phyloP scores from a whole-genome alignment of 2,329 filamentous ascomycete species.

The Cytospora leucostoma region DNA sequence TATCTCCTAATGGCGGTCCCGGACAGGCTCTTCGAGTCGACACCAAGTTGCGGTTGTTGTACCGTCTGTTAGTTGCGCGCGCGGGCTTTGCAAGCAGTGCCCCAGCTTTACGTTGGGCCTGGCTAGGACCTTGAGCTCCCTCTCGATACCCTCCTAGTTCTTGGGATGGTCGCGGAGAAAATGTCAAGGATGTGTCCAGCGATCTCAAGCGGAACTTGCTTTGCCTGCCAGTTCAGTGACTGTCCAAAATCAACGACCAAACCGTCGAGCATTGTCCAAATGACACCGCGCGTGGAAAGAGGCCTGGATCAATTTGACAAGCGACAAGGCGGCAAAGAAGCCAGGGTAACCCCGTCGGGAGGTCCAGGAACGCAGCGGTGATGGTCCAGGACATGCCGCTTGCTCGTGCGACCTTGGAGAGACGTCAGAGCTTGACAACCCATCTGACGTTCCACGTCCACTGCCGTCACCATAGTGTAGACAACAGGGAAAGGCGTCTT shows the following conservation, averaged over 20 bases:
- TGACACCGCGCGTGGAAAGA: background rate
- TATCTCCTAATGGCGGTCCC: background rate
- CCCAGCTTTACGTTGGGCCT: background rate
- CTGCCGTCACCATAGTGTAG: constrained; percentile 33
- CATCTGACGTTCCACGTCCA: constrained; percentile 31
- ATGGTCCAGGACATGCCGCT: background rate
- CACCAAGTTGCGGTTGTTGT: background rate
- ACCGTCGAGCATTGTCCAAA: background rate
- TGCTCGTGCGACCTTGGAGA: background rate
- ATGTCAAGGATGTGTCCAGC: background rate
- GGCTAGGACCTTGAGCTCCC: background rate
- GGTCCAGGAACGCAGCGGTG: background rate
- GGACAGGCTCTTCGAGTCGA: background rate
- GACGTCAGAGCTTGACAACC: background rate
- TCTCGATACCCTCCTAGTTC: background rate
- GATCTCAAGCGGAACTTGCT: background rate
- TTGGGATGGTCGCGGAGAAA: background rate
- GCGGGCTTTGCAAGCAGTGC: background rate
- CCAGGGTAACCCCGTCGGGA: background rate
- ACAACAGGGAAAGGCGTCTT: constrained; percentile 17
- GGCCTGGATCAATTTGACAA: background rate
- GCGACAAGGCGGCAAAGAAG: background rate
- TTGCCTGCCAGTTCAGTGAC: background rate
- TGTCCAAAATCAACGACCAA: background rate
- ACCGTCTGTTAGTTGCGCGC: background rate